A percentile compares a stretch with the other conserved stretches of the same genome.
Conservation (phyloP, 768 basidiomycete species). For the Scleroderma citrinum region DNA sequence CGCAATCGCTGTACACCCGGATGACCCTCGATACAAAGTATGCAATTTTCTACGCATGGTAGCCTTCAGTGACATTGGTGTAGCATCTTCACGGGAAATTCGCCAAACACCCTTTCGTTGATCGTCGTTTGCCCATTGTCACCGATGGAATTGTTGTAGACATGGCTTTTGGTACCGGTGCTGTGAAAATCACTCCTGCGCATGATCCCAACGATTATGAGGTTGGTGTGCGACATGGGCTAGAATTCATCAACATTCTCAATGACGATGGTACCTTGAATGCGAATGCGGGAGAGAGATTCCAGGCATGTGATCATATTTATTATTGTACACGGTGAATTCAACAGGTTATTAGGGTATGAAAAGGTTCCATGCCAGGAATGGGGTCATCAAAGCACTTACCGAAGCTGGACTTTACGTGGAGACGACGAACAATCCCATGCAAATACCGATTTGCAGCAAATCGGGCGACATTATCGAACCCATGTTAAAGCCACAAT, state of each 20-base stretch:
- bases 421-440: slow-evolving; percentile 93
- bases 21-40: slow-evolving; percentile 84
- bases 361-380: slow-evolving; percentile 93
- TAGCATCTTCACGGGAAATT: slow-evolving; percentile 94
- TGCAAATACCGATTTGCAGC: slow-evolving; percentile 96
- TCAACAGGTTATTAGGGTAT: slow-evolving; percentile 55
- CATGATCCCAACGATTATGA: slow-evolving; percentile 98
- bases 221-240: slow-evolving; percentile 78
- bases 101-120: slow-evolving; percentile 81
- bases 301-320: slow-evolving; percentile 44
- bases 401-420: slow-evolving; percentile 82
- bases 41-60: background rate
- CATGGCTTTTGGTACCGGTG: slow-evolving; percentile 95
- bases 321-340: background rate
- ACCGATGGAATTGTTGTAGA: slow-evolving; percentile 81
- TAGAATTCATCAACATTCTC: slow-evolving; percentile 90
- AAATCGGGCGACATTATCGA: slow-evolving; percentile 98
- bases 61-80: background rate
- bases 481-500: slow-evolving; percentile 92
- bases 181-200: slow-evolving; percentile 98
- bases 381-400: slow-evolving; percentile 74
- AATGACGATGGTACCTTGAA: slow-evolving; percentile 98
- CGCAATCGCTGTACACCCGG: slow-evolving; percentile 92
- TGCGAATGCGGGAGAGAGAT: slow-evolving; percentile 74
- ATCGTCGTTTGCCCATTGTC: slow-evolving; percentile 83